A percentile compares a stretch with the other conserved stretches of the same genome.
Conservation (phyloP, 768 basidiomycete species). For the Ramaria sp. region DNA sequence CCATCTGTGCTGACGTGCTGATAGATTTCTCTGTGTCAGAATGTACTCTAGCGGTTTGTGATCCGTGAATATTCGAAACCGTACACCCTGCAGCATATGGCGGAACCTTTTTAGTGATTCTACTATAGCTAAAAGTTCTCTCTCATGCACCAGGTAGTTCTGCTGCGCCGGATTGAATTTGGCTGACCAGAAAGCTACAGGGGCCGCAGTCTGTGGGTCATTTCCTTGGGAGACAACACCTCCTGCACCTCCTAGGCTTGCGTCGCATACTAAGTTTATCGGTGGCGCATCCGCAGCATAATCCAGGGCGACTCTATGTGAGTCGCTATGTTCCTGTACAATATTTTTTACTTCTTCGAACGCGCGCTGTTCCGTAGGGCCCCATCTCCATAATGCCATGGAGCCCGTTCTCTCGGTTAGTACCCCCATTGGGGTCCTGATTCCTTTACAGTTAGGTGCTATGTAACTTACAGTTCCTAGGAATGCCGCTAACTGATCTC, state of each 20-base stretch:
- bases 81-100: slow-evolving; percentile 14
- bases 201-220: slow-evolving; percentile 16
- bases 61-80: slow-evolving; percentile 24
- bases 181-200: slow-evolving; percentile 25
- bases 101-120: slow-evolving; percentile 19
- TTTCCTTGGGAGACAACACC: slow-evolving; percentile 21
- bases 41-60: slow-evolving; percentile 29
- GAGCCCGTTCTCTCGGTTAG: slow-evolving; percentile 15
- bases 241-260: slow-evolving; percentile 17
- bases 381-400: slow-evolving; percentile 19
- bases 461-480: slow-evolving; percentile 23
- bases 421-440: slow-evolving; percentile 30
- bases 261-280: slow-evolving; percentile 24
- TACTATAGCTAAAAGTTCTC: slow-evolving; percentile 29
- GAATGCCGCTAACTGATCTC: slow-evolving; percentile 26
- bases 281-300: slow-evolving; percentile 1
- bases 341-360: slow-evolving; percentile 22
- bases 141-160: slow-evolving; percentile 30
- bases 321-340: slow-evolving; percentile 10
- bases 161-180: slow-evolving; percentile 19
- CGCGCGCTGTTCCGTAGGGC: slow-evolving; percentile 20
- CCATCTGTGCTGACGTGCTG: slow-evolving; percentile 27
- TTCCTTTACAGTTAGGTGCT: slow-evolving; percentile 21
- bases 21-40: slow-evolving; percentile 22
- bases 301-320: neutral